Conservation (phyloP, 2,329 filamentous ascomycete species). For the Fusarium abutilonis region DNA sequence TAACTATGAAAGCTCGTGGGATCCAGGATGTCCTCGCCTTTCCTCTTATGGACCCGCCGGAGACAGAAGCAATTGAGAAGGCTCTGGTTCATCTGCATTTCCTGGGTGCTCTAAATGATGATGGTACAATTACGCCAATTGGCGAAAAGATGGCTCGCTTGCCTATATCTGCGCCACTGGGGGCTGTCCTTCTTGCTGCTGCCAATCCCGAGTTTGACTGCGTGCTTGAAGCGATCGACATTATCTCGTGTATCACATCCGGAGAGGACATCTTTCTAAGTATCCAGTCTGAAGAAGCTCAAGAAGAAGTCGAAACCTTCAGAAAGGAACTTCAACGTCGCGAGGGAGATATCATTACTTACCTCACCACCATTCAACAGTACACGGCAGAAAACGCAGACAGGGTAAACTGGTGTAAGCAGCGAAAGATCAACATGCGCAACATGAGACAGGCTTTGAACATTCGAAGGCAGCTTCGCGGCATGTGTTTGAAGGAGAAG, state of each 20-base stretch:
- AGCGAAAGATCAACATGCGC: constrained; percentile 64
- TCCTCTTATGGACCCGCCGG: constrained; percentile 84
- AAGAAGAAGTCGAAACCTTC: constrained; percentile 62
- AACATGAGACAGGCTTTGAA: constrained; percentile 72
- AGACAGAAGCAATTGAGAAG: constrained; percentile 80
- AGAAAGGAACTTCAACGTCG: constrained; percentile 68
- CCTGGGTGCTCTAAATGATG: constrained; percentile 77
- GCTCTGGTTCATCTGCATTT: constrained; percentile 82
- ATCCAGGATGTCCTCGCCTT: constrained; percentile 84
- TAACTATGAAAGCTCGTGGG: constrained; percentile 94
- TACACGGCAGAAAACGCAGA: constrained; percentile 67
- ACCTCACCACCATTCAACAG: constrained; percentile 70
- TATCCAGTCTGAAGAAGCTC: constrained; percentile 65
- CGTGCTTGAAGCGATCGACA: constrained; percentile 84
- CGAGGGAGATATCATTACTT: constrained; percentile 72
- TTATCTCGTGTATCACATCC: constrained; percentile 72
- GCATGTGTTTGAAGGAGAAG: constrained; percentile 63
- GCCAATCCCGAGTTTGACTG: constrained; percentile 76
- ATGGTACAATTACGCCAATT: constrained; percentile 76
- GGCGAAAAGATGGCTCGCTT: constrained; percentile 84
- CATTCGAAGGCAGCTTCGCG: constrained; percentile 69
- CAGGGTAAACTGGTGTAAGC: constrained; percentile 66
- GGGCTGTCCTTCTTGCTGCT: constrained; percentile 83
- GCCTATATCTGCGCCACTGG: constrained; percentile 83
- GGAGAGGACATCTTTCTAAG: constrained; percentile 72